Conservation (phyloP, 345 rosid genomes). For the Eucalyptus marginata region DNA sequence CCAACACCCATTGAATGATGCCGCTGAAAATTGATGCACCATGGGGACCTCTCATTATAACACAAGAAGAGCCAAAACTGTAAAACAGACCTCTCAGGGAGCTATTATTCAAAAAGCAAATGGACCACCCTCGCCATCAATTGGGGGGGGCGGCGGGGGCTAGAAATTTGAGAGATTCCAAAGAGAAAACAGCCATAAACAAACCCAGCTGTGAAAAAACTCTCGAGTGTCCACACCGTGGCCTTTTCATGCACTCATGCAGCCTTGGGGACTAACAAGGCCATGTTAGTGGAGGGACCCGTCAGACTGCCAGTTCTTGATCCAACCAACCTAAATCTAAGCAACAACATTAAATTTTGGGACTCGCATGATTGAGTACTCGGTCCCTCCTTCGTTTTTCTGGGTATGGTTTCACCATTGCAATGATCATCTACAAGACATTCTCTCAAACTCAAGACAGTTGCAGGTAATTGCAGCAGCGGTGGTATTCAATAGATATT, state of each 20-base stretch:
- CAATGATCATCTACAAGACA: not conserved
- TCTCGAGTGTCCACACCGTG: not conserved
- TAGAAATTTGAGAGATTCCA: not conserved
- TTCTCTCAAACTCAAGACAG: not conserved
- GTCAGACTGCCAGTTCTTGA: not conserved
- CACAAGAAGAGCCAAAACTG: not conserved
- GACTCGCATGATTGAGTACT: not conserved
- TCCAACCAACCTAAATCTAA: not conserved
- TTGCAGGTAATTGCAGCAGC: not conserved
- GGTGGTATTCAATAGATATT: not conserved
- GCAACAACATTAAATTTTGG: not conserved
- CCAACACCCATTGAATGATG: not conserved
- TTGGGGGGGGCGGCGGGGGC: not conserved
- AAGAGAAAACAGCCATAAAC: not conserved
- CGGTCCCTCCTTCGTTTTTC: not conserved
- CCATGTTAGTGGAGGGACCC: not conserved
- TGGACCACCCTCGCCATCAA: not conserved
- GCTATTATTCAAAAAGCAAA: not conserved
- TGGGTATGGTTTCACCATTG: not conserved
- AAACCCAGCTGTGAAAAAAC: not conserved
- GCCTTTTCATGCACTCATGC: not conserved
- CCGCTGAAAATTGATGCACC: not conserved
- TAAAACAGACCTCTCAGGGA: not conserved
- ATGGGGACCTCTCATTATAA: not conserved
- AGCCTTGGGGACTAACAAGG: not conserved